Evolutionary conservation across 23 red algal genomes (phyloP), one percentile per base, ranked within the genome.

Genomic region (Gracilaria vermiculophylla): DNA sequence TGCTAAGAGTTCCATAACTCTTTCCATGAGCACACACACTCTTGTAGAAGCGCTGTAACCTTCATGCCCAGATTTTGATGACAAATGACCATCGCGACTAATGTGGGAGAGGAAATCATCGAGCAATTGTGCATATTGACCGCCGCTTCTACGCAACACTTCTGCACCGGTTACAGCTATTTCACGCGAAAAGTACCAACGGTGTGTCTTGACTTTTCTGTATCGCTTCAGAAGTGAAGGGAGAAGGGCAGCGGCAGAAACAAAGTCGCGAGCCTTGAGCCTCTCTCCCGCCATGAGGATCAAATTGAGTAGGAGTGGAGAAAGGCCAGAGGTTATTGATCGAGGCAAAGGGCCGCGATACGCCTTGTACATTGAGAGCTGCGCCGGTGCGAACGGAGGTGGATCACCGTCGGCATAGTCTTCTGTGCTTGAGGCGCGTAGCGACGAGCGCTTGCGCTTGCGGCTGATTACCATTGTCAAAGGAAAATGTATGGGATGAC

Each of bases 321-420:
- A 91, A 19, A 75, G 44, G 3, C 87, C 76, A 33, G 54, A 61
- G 3, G 45, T 66, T 34, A 81, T 33, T 17, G 37, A 66, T 40
- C 76, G 58, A 19, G 75, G 62, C 16, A 91, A 76, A 72, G 76
- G 76, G 6, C 44, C 56, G 15, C 53, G 58, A 74, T 91, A 81
- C 3, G 87, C 58, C 42, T 91, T 70, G 75, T 57, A 69, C 43
- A 91, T 24, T 37, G 73, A 66, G 25, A 70, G 58, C 36, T 58
- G 87, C 43, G 87, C 87, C 13, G 87, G 87, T 21, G 87, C 87
- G 58, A 91, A 91, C 25, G 87, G 87, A 36, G 87, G 87, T 2
- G 76, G 75, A 37, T 69, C 32, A 8, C 32, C 56, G 43, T 45
- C 62, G 20, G 3, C 44, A 72, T 67, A 62, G 24, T 91, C 76